These are phyloP conservation scores for Zymoseptoria tritici DNA, from an alignment of 2,329 filamentous ascomycete species.

Conservation along the genomic window DNA sequence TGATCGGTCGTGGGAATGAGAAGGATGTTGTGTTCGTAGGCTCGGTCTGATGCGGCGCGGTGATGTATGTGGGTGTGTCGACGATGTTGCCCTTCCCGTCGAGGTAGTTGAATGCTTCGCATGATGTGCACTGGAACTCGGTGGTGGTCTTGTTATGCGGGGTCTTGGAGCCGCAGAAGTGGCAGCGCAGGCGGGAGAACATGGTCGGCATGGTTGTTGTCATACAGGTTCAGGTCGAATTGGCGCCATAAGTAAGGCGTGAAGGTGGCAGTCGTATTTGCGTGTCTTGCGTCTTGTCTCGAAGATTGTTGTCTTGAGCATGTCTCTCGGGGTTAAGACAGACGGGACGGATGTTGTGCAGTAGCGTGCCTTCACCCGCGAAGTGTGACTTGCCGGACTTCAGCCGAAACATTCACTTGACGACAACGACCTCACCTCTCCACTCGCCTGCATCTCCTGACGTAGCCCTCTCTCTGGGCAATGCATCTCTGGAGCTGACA, in stretches of 20 bases:
- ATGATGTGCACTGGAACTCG: conserved; percentile 67
- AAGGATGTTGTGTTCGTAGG: conserved; percentile 10
- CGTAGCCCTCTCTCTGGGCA: neutral
- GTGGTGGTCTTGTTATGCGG: conserved; percentile 52
- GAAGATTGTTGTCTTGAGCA: neutral
- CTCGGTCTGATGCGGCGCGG: conserved; percentile 13
- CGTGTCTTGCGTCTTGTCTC: neutral
- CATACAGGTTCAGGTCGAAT: neutral
- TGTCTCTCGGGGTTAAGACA: neutral
- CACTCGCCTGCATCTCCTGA: neutral
- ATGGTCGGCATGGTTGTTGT: conserved; percentile 1
- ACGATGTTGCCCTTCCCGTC: conserved; percentile 88
- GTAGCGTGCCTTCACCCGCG: neutral
- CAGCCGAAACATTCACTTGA: neutral
- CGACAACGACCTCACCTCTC: neutral
- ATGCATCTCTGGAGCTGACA: neutral
- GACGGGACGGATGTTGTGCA: neutral
- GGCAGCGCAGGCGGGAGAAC: conserved; percentile 48
- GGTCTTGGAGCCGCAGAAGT: conserved; percentile 73
- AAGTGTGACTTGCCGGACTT: neutral
- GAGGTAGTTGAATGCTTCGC: conserved; percentile 81
- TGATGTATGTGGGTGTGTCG: conserved; percentile 63
- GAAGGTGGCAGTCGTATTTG: neutral
- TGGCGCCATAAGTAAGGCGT: neutral
- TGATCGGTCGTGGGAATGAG: conserved; percentile 18